These are phyloP conservation scores for Trichoderma semiorbis DNA, from an alignment of 2,329 filamentous ascomycete species.

Conservation along the genomic window DNA sequence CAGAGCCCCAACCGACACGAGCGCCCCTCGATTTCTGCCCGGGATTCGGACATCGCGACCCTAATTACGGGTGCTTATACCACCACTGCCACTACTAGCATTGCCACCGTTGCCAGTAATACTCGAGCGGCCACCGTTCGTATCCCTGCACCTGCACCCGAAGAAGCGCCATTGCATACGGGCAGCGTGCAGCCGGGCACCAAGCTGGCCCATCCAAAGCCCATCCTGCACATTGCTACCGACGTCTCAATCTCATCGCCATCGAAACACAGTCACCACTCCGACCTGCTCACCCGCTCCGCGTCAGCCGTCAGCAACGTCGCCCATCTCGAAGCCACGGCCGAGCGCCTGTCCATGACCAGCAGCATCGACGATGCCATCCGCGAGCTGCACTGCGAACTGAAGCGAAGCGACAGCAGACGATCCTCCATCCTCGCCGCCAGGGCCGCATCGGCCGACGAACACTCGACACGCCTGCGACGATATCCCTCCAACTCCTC, in stretches of 20 bases:
- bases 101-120: background rate
- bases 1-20: slow-evolving; percentile 18
- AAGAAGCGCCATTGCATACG: slow-evolving; percentile 32
- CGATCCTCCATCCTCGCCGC: slow-evolving; percentile 59
- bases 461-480: slow-evolving; percentile 30
- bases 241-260: slow-evolving; percentile 44
- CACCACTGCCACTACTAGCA: background rate
- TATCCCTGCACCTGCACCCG: background rate
- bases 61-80: background rate
- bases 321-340: slow-evolving; percentile 69
- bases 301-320: slow-evolving; percentile 65
- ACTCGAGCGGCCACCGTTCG: background rate
- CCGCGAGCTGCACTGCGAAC: slow-evolving; percentile 65
- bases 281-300: slow-evolving; percentile 59
- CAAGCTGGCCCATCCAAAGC: slow-evolving; percentile 37
- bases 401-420: slow-evolving; percentile 67
- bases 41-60: slow-evolving; percentile 10
- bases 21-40: slow-evolving; percentile 2
- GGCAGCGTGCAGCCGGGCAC: slow-evolving; percentile 45
- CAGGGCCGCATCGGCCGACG: slow-evolving; percentile 32
- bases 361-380: slow-evolving; percentile 78
- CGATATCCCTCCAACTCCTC: slow-evolving; percentile 52
- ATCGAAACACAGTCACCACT: slow-evolving; percentile 52
- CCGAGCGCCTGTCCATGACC: slow-evolving; percentile 69
- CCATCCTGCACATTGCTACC: slow-evolving; percentile 48